Percentiles rank a stretch among this genome's conserved stretches.
phyloP scores from a whole-genome alignment of 257 asterid species.

The Misopates orontium region DNA sequence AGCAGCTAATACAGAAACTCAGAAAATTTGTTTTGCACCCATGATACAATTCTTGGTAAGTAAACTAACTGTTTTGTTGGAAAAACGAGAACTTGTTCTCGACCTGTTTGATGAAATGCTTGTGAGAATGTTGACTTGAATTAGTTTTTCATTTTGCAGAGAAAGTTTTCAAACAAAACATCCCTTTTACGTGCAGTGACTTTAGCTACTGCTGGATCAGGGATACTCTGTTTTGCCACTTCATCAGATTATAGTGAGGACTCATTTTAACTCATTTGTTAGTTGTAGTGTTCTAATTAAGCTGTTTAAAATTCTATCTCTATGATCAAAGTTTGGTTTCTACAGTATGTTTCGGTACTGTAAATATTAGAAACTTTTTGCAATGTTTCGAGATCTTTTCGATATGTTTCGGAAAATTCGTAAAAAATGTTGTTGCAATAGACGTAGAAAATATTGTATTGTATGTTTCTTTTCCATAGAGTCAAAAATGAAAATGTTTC shows the following conservation, averaged over 20 bases:
- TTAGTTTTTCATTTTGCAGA: conserved; percentile 34
- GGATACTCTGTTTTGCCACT: conserved; percentile 36
- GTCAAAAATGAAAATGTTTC: too few relatives aligned
- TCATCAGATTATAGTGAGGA: conserved; percentile 48
- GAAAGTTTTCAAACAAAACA: conserved; percentile 39
- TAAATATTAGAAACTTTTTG: too few relatives aligned
- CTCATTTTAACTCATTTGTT: not conserved
- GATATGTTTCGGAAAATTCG: too few relatives aligned
- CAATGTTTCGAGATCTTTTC: too few relatives aligned
- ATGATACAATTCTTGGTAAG: conserved; percentile 40
- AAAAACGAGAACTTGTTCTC: not conserved
- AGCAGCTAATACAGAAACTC: too few relatives aligned
- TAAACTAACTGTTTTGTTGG: not conserved
- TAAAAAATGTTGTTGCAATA: too few relatives aligned
- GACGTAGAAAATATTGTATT: too few relatives aligned
- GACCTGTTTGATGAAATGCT: conserved; percentile 30
- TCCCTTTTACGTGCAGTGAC: conserved; percentile 50
- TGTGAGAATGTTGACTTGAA: conserved; percentile 9
- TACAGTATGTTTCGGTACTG: too few relatives aligned
- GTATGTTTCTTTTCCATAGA: too few relatives aligned
- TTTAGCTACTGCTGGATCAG: conserved; percentile 65
- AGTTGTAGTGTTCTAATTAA: too few relatives aligned
- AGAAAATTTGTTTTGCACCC: not conserved
- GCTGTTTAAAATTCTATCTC: too few relatives aligned
- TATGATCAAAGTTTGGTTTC: too few relatives aligned